phyloP scores from a whole-genome alignment of 176 grass and related monocot species.

The Hyparrhenia diplandra region DNA sequence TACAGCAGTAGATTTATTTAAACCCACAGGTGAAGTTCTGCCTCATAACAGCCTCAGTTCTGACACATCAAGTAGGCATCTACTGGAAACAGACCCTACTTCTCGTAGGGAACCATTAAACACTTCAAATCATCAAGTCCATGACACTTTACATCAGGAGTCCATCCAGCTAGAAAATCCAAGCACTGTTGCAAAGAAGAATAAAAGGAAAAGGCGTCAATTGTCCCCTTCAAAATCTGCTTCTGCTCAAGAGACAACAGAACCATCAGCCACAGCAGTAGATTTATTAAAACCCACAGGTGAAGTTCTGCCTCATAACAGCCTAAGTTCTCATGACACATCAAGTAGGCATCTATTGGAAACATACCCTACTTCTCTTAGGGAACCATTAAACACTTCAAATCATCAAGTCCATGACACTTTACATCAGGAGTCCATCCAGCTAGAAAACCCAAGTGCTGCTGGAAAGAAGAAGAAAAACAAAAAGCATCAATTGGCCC shows the following conservation, averaged over 20 bases:
- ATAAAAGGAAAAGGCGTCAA: slow-evolving; percentile 45
- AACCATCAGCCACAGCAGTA: slow-evolving; percentile 14
- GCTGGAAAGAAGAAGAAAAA: slow-evolving; percentile 63
- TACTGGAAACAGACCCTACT: too few species aligned
- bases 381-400: slow-evolving; percentile 3
- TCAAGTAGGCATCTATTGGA: slow-evolving; percentile 1
- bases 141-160: slow-evolving; percentile 4
- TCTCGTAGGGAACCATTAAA: slow-evolving; percentile 2
- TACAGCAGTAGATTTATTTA: too few species aligned
- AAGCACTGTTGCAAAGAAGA: slow-evolving; percentile 51
- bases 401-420: slow-evolving; percentile 11
- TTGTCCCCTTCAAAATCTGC: slow-evolving; percentile 19
- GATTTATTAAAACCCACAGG: slow-evolving; percentile 19
- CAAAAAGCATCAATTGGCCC: slow-evolving; percentile 27
- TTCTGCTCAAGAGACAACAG: slow-evolving; percentile 20
- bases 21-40: too few species aligned
- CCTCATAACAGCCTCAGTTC: too few species aligned
- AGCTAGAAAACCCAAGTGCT: slow-evolving; percentile 30
- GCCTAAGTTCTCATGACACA: slow-evolving; percentile 3
- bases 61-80: too few species aligned
- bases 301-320: slow-evolving; percentile 9
- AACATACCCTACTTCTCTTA: not conserved
- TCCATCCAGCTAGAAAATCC: slow-evolving; percentile 29
- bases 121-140: slow-evolving; percentile 10
- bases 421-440: slow-evolving; percentile 9